Base-by-base conservation (phyloP, 2,329 filamentous ascomycete species). In the Fusarium virguliforme region DNA sequence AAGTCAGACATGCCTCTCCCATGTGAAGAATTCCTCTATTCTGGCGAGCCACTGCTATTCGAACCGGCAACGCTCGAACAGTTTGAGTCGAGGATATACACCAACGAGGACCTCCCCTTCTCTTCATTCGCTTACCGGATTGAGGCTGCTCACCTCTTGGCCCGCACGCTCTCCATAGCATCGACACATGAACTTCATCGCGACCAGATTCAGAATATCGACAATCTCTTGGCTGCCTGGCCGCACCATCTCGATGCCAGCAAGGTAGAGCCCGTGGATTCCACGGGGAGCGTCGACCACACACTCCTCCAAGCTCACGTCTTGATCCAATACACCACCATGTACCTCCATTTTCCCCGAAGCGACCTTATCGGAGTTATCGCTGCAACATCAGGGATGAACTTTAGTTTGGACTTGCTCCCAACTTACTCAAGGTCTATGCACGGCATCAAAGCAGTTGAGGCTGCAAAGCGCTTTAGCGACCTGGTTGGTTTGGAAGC, bases 151-250 rank as follows among this genome's bases (percentile, higher is more conserved):
- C 51, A 28, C 34, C 22, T 38, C 13, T n/a, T 28, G 1, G 34
- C 51, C 10, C 51, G 51, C 8, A 5, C 32, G 12, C 22, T 54
- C 2, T 37, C 51, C 3, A 54, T 54, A 35, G 51, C 51, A 8
- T 54, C 51, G 9, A 12, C 34, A 3, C 51, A 38, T n/a, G 34
- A 54, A n/a, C 22, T 54, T 5, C 57, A 60, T 1, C 57, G 57
- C 4, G 57, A 60, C 2, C 57, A 60, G 34, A 7, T 60, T 18
- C 57, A 60, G 8, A 60, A 60, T 15, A 22, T 60, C 24, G 57
- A 60, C 3, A 60, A 60, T n/a, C 41, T 60, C 4, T 24, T 60
- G 8, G 57, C 43, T 30, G 57, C 57, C 10, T 60, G 57, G 57
- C 43, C 34, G 1, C 57, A 60, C 30, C 57, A 60, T 22, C 32